Conservation (phyloP, 495 filamentous ascomycete genomes). For the Neurospora sp. region DNA sequence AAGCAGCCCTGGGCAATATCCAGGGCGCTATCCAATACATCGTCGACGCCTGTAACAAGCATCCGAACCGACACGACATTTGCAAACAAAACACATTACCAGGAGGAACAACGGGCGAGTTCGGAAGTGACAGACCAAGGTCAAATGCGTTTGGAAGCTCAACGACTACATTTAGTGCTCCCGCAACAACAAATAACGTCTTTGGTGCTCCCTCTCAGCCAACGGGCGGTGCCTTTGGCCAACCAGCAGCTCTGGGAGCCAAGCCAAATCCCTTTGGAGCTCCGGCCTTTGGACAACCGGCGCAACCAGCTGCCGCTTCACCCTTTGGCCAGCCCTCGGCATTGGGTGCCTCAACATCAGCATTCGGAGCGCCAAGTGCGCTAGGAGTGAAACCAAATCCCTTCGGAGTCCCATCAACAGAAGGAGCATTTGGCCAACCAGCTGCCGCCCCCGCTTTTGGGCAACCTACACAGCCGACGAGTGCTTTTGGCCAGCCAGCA, state of each 20-base stretch:
- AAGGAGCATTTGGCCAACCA: slow-evolving; percentile 30
- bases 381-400: slow-evolving; percentile 31
- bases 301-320: slow-evolving; percentile 22
- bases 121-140: slow-evolving; percentile 6
- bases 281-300: slow-evolving; percentile 31
- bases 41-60: slow-evolving; percentile 54
- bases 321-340: slow-evolving; percentile 34
- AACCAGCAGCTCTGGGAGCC: slow-evolving; percentile 30
- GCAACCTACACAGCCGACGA: slow-evolving; percentile 22
- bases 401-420: slow-evolving; percentile 27
- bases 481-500: slow-evolving; percentile 23
- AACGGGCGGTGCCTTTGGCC: slow-evolving; percentile 28
- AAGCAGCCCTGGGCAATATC: slow-evolving; percentile 52
- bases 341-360: slow-evolving; percentile 14
- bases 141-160: slow-evolving; percentile 5
- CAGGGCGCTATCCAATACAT: slow-evolving; percentile 66
- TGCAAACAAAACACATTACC: slow-evolving; percentile 34
- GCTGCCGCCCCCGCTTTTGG: slow-evolving; percentile 27
- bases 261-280: slow-evolving; percentile 31
- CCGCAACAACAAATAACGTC: neutral
- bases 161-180: slow-evolving; percentile 7
- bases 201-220: neutral
- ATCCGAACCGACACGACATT: slow-evolving; percentile 74
- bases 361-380: slow-evolving; percentile 6
- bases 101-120: slow-evolving; percentile 20